A percentile compares a stretch with the other conserved stretches of the same genome.
phyloP scores from a whole-genome alignment of 306 rosid species.

The Castanea sativa region DNA sequence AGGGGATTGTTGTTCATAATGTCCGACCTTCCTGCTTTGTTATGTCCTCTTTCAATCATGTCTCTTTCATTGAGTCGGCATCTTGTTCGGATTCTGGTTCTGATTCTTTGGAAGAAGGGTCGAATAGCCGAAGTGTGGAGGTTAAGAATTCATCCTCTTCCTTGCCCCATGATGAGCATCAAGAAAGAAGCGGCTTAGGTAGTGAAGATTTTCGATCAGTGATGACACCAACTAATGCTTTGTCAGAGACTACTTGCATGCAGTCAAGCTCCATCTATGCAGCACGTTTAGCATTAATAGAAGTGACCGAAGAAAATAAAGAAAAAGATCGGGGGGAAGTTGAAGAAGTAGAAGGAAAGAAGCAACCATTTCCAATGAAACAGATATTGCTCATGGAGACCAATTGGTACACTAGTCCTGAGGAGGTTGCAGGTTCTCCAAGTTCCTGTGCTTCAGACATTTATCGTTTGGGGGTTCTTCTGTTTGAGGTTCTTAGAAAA shows the following conservation, averaged over 20 bases:
- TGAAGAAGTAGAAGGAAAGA: conserved; percentile 68
- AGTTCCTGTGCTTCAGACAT: conserved; percentile 87
- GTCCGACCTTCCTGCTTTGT: conserved; percentile 96
- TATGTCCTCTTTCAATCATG: conserved; percentile 88
- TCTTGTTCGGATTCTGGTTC: conserved; percentile 95
- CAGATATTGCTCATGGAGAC: conserved; percentile 75
- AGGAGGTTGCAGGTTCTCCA: conserved; percentile 58
- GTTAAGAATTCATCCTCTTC: conserved; percentile 41
- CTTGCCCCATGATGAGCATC: conserved; percentile 40
- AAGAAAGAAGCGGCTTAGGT: conserved; percentile 42
- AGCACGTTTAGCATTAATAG: conserved; percentile 61
- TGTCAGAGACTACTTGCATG: conserved; percentile 80
- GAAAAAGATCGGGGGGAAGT: conserved; percentile 53
- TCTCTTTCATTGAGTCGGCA: conserved; percentile 89
- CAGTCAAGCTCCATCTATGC: conserved; percentile 71
- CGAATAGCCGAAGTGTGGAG: conserved; percentile 47
- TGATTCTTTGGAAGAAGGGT: conserved; percentile 67
- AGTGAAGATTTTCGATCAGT: conserved; percentile 51
- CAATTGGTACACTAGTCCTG: conserved; percentile 92
- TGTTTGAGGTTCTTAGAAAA: conserved; percentile 66
- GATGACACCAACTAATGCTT: conserved; percentile 46
- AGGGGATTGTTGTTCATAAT: conserved; percentile 91
- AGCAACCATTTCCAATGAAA: conserved; percentile 90
- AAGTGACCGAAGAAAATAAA: conserved; percentile 62
- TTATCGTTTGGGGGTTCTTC: conserved; percentile 87